Conservation (phyloP, 208 protist genomes). For the Naegleria lovaniensis region DNA sequence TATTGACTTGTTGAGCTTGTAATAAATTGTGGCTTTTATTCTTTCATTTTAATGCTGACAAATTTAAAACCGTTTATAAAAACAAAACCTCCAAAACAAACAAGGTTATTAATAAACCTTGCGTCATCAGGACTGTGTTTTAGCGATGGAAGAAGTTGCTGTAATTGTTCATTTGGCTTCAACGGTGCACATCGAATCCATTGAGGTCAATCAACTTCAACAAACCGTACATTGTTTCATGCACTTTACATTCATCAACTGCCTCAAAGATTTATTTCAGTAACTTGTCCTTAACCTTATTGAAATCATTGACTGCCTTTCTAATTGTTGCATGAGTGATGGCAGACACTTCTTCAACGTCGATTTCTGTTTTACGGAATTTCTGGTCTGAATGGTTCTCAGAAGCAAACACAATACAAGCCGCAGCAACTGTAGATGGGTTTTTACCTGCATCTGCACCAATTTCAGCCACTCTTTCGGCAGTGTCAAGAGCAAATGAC, state of each 20-base stretch:
- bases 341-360: not conserved
- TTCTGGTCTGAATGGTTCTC: not conserved
- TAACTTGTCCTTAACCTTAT: not conserved
- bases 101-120: too few species aligned
- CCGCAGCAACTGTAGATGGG: not conserved
- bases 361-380: not conserved
- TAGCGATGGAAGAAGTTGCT: too few species aligned
- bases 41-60: too few species aligned
- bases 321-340: not conserved
- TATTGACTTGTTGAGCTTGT: too few species aligned
- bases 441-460: not conserved
- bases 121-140: too few species aligned
- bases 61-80: too few species aligned
- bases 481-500: not conserved
- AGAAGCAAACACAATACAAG: not conserved
- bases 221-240: not conserved
- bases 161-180: too few species aligned
- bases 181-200: too few species aligned
- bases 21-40: too few species aligned
- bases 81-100: too few species aligned
- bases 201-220: too few species aligned
- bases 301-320: not conserved
- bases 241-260: not conserved
- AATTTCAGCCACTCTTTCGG: not conserved
- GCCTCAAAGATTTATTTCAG: not conserved